Base-by-base conservation (phyloP, 331 rosid genomes). In the Quercus lobata region DNA sequence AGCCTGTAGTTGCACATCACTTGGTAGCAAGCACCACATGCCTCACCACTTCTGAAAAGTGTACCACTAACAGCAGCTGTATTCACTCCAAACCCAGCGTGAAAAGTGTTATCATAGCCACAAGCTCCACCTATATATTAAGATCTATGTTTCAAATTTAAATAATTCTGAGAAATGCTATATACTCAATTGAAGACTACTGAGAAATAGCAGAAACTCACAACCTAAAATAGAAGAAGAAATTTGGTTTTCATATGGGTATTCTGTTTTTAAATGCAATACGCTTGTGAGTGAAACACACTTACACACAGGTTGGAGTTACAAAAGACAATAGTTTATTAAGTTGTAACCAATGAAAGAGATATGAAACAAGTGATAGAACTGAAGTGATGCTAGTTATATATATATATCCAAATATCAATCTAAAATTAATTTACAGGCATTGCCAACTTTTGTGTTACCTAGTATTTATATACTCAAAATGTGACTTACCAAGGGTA, bases 21-120 rank as follows among this genome's bases (percentile, higher is more conserved):
- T 74, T 89, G 91, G 80, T 85, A 93, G 86, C 98, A 93, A 58
- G 92, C 96, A 25, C 98, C 98, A 25, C 98, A 93, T 1, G 81
- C 97, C 85, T 89, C 89, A 1, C 98, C 98, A 1, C 88, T 84
- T 72, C 86, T 82, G 78, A 91, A 93, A 14, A 93, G 89, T 71
- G 79, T 71, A n/a, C 84, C 79, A 79, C 98, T 91, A 72, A 93
- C 89, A 0, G 97, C 98, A 1, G 95, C 97, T 3, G 97, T 89
- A 86, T 93, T 85, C 53, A 85, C 76, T 71, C 98, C 98, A 69
- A 93, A 93, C 34, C 96, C 96, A 9, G 98, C 91, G 15, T 89
- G 89, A 68, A 89, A 79, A 0, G 91, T 86, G 53, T 85, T 81
- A 57, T 89, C 98, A 71, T 91, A 93, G 4, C 98, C 97, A 84